Evolutionary conservation across 1,284 basidiomycete genomes (phyloP).

Genomic region (Xanthoconium separans): DNA sequence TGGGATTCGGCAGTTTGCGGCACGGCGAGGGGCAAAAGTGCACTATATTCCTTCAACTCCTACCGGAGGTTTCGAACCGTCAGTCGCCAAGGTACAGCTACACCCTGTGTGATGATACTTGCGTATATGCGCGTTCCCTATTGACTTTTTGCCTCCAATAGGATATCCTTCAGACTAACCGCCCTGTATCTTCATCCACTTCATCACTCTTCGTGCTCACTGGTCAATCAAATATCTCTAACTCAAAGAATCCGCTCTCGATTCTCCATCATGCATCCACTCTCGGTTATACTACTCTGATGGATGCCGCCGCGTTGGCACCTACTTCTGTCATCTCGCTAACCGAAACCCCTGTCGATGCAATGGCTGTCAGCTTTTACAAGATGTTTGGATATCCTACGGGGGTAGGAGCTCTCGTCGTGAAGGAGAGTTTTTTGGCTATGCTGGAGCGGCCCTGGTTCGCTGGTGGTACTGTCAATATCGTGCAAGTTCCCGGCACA

Average conservation of each 20-base stretch:
- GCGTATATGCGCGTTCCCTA: conserved; percentile 20
- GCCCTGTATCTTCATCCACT: conserved; percentile 39
- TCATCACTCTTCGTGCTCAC: conserved; percentile 72
- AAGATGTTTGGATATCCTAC: conserved; percentile 91
- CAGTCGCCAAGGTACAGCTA: conserved; percentile 54
- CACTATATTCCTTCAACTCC: conserved; percentile 64
- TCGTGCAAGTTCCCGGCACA: conserved; percentile 75
- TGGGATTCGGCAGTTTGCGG: conserved; percentile 74
- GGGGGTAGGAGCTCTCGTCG: conserved; percentile 77
- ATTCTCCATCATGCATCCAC: conserved; percentile 59
- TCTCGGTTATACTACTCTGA: conserved; percentile 69
- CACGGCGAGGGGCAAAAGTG: conserved; percentile 50
- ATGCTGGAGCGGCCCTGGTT: conserved; percentile 76
- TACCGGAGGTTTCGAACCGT: conserved; percentile 59
- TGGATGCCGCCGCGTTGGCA: conserved; percentile 78
- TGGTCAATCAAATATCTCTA: conserved; percentile 79
- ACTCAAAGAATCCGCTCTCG: conserved; percentile 59
- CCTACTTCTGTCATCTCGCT: conserved; percentile 69
- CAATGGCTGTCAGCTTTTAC: conserved; percentile 82
- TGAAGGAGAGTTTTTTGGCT: conserved; percentile 64
- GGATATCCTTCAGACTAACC: conserved; percentile 44
- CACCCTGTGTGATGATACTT: neutral
- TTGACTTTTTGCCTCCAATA: conserved; percentile 19
- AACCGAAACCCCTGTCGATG: conserved; percentile 65
- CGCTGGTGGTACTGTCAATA: conserved; percentile 76